Percentiles rank a stretch among this genome's conserved stretches.
phyloP scores from a whole-genome alignment of 768 basidiomycete species.

The Floccularia luteovirens region DNA sequence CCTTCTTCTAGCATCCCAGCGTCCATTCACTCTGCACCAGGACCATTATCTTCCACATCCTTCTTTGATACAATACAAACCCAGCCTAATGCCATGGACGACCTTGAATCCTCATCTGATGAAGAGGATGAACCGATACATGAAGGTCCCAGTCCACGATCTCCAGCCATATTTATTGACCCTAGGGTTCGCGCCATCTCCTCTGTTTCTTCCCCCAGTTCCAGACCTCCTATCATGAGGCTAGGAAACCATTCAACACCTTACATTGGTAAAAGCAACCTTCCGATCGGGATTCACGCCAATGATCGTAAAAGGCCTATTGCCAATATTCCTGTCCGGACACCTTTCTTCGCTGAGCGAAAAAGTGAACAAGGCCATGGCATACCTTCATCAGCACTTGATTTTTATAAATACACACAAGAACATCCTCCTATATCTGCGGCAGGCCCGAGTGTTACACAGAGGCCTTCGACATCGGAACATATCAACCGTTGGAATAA shows the following conservation, averaged over 20 bases:
- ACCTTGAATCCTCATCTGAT: slow-evolving; percentile 56
- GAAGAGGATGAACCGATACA: slow-evolving; percentile 23
- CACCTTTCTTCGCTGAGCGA: slow-evolving; percentile 40
- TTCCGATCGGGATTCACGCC: slow-evolving; percentile 17
- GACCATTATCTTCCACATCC: slow-evolving; percentile 55
- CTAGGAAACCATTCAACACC: slow-evolving; percentile 68
- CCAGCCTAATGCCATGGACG: slow-evolving; percentile 68
- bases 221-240: slow-evolving; percentile 46
- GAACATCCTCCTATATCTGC: slow-evolving; percentile 21
- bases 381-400: slow-evolving; percentile 30
- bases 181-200: slow-evolving; percentile 30
- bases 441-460: slow-evolving; percentile 3
- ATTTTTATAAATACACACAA: slow-evolving; percentile 38
- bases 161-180: slow-evolving; percentile 17
- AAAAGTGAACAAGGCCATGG: slow-evolving; percentile 29
- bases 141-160: neutral
- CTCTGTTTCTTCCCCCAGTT: slow-evolving; percentile 17
- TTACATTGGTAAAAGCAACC: slow-evolving; percentile 37
- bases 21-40: slow-evolving; percentile 53
- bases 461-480: slow-evolving; percentile 20
- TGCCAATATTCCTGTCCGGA: slow-evolving; percentile 36
- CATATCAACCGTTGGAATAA: slow-evolving; percentile 23
- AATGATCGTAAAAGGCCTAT: slow-evolving; percentile 41
- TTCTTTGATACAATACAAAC: slow-evolving; percentile 74
- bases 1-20: slow-evolving; percentile 34